Evolutionary conservation across 2,329 filamentous ascomycete genomes (phyloP).

Genomic region (Colletotrichum karsti): DNA sequence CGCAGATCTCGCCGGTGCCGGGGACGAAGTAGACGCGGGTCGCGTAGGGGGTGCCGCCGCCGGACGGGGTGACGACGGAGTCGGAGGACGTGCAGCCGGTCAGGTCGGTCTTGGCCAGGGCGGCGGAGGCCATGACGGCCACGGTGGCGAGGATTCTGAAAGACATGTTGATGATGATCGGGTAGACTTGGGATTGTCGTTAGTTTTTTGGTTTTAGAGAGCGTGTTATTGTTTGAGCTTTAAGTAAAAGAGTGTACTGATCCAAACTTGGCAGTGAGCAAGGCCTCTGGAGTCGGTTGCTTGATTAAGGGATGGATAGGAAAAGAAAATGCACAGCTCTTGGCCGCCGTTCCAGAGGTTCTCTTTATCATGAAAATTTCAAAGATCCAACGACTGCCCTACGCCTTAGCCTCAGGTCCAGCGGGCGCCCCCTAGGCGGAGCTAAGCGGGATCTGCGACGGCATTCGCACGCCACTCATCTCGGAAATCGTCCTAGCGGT

Average conservation of each 20-base stretch:
- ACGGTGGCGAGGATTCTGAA: slow-evolving; percentile 30
- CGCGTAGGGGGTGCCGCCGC: slow-evolving; percentile 43
- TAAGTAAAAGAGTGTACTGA: slow-evolving; percentile 2
- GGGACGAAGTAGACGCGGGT: slow-evolving; percentile 68
- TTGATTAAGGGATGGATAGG: background rate
- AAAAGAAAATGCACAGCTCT: background rate
- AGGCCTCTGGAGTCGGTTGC: background rate
- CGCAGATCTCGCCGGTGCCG: slow-evolving; percentile 71
- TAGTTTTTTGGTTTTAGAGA: background rate
- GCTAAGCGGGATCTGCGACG: slow-evolving; percentile 15
- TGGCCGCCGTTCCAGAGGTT: background rate
- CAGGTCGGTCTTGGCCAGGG: slow-evolving; percentile 54
- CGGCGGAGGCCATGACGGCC: slow-evolving; percentile 39
- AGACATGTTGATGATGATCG: slow-evolving; percentile 17
- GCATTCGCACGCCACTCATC: slow-evolving; percentile 25
- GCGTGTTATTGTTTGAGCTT: background rate
- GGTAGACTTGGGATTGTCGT: background rate
- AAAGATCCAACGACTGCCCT: background rate
- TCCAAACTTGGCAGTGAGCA: background rate
- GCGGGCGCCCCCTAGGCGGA: background rate
- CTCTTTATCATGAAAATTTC: background rate
- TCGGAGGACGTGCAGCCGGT: slow-evolving; percentile 52
- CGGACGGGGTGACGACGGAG: slow-evolving; percentile 32
- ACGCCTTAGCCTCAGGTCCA: background rate
- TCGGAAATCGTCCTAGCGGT: slow-evolving; percentile 22